These are phyloP conservation scores for Gigaspora rosea DNA, from an alignment of 192 early-diverging fungal genomes.

Conservation along the genomic window DNA sequence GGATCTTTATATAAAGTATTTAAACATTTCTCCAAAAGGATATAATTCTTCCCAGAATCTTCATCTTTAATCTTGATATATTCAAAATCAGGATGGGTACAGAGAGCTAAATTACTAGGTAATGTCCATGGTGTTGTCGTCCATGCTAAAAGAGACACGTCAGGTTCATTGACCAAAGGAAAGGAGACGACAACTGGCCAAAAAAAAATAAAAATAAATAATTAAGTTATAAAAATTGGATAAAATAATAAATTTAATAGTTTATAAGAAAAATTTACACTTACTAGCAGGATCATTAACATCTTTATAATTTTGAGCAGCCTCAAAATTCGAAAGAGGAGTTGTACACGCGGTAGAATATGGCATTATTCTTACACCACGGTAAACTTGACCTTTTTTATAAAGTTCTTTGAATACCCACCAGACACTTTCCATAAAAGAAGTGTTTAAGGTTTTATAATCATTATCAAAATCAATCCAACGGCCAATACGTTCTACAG, in stretches of 20 bases:
- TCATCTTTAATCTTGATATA: slow-evolving; percentile 95
- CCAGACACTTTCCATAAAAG: slow-evolving; percentile 99
- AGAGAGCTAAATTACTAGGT: slow-evolving; percentile 92
- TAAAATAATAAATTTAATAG: background rate
- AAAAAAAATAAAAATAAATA: slow-evolving; percentile 1
- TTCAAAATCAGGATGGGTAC: slow-evolving; percentile 90
- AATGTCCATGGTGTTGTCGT: slow-evolving; percentile 99
- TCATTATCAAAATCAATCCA: slow-evolving; percentile 99
- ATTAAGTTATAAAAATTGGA: background rate
- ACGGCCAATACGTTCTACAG: slow-evolving; percentile 94
- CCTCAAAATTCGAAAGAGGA: slow-evolving; percentile 97
- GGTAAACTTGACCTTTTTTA: slow-evolving; percentile 94
- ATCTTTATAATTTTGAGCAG: slow-evolving; percentile 96
- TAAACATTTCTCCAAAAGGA: slow-evolving; percentile 85
- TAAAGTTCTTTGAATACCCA: slow-evolving; percentile 98
- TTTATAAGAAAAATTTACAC: slow-evolving; percentile 3
- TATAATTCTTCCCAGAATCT: slow-evolving; percentile 77
- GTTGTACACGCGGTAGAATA: slow-evolving; percentile 92
- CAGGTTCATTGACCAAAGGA: slow-evolving; percentile 82
- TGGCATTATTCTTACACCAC: slow-evolving; percentile 92
- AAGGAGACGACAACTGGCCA: slow-evolving; percentile 83
- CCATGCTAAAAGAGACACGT: slow-evolving; percentile 87
- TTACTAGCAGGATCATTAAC: slow-evolving; percentile 88
- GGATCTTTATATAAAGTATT: slow-evolving; percentile 89
- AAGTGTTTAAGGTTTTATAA: slow-evolving; percentile 95